Evolutionary conservation across 2,329 filamentous ascomycete species (phyloP), one percentile per base, ranked within the genome.

Genomic region (Pyricularia pennisetigena): DNA sequence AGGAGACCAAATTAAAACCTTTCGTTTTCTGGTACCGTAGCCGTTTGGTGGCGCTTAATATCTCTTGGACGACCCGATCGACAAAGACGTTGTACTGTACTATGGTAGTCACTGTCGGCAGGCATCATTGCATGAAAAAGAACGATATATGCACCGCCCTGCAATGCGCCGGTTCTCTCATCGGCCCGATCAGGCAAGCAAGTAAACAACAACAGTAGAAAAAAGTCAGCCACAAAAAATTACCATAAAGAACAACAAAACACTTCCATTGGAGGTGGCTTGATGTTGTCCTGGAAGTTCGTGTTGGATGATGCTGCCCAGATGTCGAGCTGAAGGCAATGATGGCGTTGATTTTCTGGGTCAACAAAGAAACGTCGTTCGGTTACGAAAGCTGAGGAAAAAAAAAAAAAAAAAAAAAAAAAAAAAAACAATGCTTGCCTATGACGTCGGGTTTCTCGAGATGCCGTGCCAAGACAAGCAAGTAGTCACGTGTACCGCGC

Each of bases 331-430:
- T 49, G 41, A n/a, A 49, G 41, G 41, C 9, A 49, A 83, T 84
- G 64, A 87, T 82, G 2, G 75, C 78, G 1, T 76, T 72, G 78
- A 71, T 68, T 28, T 12, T 67, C 57, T 14, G 65, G 32, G 41
- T 74, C 75, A 74, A 89, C 84, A 30, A 86, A 82, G 75, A 88
- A 84, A 59, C 81, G 82, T 49, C 12, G 23, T 63, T 63, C 12
- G 59, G 28, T 35, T 14, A 63, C 10, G n/a, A 29, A 63, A 63
- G 59, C 24, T 26, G 32, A 35, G 10, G 23, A n/a, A 32, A 68
- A 23, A n/a, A 49, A 67, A 65, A 62, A 70, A 66, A 67, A 3
- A 26, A 54, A 63, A 63, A 32, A 9, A 64, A 65, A 26, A 30
- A n/a, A 57, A 59, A 69, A 26, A 59, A 23, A 57, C 28, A 62